Base-by-base conservation (phyloP, 805 yeast species). In the Cyberlindnera sargentensis region DNA sequence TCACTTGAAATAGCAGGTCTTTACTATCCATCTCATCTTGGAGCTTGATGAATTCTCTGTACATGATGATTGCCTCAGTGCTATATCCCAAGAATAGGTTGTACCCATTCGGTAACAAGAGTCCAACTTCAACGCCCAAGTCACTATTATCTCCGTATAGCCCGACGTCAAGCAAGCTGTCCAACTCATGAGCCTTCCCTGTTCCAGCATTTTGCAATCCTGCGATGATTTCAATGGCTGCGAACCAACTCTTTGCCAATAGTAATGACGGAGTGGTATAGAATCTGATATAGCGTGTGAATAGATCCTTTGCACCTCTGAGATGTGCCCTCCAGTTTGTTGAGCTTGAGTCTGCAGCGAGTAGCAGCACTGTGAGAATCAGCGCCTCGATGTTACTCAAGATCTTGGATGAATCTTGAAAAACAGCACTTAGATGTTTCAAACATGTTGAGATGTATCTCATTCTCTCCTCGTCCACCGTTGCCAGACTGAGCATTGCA, bases 251-350 rank as follows among this genome's bases (percentile, higher is more conserved):
- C 45, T 75, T 72, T 1, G 80, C 68, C 23, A 77, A 51, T 1
- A 73, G 63, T 37, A 70, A 63, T 4, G 78, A 42, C 8, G 58
- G 56, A 2, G 58, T 54, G 9, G 49, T 49, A 27, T 51, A 45
- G 61, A 46, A 49, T 29, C 51, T 49, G 53, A 44, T 52, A 43
- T 76, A 75, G 48, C 75, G 78, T 40, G 78, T 60, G 10, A 82
- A 63, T n/a, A 81, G 56, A 44, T 77, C 82, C 51, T 78, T 80
- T 0, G 84, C 85, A 2, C 84, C 85, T 46, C 73, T 60, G n/a
- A 80, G 60, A 62, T 81, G 86, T 1, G 83, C 76, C 45, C 83
- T 64, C 87, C 86, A 81, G 47, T 73, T 70, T 5, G 40, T 48
- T 6, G 78, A 72, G 4, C 76, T 61, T 0, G 84, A 82, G 48